Evolutionary conservation across 2,329 filamentous ascomycete species (phyloP), one percentile per base, ranked within the genome.

Genomic region (Aspergillus tubingensis): DNA sequence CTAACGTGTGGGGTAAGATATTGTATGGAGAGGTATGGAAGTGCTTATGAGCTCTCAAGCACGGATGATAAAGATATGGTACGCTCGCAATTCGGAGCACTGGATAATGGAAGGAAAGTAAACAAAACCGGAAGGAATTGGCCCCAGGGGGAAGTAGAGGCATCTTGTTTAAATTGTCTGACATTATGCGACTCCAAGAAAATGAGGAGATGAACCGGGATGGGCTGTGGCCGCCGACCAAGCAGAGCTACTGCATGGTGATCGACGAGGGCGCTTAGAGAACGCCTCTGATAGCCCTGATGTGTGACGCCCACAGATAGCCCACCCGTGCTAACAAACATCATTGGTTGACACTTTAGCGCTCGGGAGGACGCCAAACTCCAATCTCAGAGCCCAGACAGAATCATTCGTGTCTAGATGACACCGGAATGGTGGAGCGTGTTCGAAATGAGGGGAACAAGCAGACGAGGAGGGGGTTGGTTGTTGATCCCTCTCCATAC

Each of bases 261-360:
- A 52, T 39, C 54, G 54, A 41, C 58, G 54, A 59, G 52, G 62
- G 62, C 62, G 62, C 60, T 64, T 64, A 64, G 38, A 61, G 55
- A 32, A 54, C 5, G 51, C 52, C 38, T 38, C 47, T 59, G 51
- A 63, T 39, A 30, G 21, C 19, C 13, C n/a, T 48, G n/a, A 13
- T 17, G 50, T n/a, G 38, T 63, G 58, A 48, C 27, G 8, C 36
- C 36, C 32, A 41, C 27, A 8, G 38, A 2, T 19, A 10, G 25
- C 23, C 36, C 39, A 21, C 15, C 8, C n/a, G 52, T 15, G 21
- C 38, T 54, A 17, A 3, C 10, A 7, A 41, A 49, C 30, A 30
- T 39, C 32, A 62, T 59, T 60, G 57, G 60, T 48, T 36, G 13
- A 3, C 11, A 8, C 30, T 30, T 62, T 50, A 59, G 54, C 58